These are phyloP conservation scores for Marasmius oreades DNA, from an alignment of 1,284 basidiomycete species.

Conservation along the genomic window DNA sequence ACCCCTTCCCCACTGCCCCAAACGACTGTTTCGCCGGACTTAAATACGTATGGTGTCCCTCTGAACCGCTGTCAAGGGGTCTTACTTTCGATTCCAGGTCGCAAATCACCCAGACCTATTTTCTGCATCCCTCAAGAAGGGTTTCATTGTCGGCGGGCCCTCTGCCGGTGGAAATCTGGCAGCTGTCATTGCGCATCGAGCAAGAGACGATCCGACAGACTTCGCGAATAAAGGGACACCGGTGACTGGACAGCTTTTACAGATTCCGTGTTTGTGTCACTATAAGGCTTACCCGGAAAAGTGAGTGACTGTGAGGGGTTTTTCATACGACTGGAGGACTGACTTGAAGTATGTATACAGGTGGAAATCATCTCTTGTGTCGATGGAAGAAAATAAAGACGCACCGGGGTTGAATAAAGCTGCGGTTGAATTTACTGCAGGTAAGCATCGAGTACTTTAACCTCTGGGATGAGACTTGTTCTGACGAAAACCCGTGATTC, in stretches of 20 bases:
- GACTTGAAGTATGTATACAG: neutral
- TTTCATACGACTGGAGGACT: neutral
- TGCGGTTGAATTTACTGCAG: neutral
- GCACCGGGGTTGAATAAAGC: constrained; percentile 2
- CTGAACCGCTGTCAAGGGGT: no score
- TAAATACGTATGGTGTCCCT: neutral
- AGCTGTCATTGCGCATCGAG: constrained; percentile 6
- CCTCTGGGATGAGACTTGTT: no score
- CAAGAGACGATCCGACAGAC: constrained; percentile 11
- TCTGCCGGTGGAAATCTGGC: constrained; percentile 11
- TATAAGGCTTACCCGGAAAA: constrained; percentile 9
- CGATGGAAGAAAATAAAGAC: constrained; percentile 11
- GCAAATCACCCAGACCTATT: neutral
- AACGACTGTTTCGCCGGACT: neutral
- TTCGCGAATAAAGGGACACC: neutral
- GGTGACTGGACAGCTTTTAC: constrained; percentile 14
- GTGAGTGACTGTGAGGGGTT: no score
- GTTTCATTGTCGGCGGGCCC: constrained; percentile 12
- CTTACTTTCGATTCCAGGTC: neutral
- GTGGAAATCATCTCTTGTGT: constrained; percentile 8
- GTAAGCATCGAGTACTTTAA: neutral
- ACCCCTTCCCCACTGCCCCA: neutral
- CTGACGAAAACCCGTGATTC: neutral
- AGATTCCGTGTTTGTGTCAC: constrained; percentile 9
- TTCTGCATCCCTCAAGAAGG: constrained; percentile 2